These are phyloP conservation scores for Neurospora hispaniola DNA, from an alignment of 495 filamentous ascomycete species.

Conservation along the genomic window DNA sequence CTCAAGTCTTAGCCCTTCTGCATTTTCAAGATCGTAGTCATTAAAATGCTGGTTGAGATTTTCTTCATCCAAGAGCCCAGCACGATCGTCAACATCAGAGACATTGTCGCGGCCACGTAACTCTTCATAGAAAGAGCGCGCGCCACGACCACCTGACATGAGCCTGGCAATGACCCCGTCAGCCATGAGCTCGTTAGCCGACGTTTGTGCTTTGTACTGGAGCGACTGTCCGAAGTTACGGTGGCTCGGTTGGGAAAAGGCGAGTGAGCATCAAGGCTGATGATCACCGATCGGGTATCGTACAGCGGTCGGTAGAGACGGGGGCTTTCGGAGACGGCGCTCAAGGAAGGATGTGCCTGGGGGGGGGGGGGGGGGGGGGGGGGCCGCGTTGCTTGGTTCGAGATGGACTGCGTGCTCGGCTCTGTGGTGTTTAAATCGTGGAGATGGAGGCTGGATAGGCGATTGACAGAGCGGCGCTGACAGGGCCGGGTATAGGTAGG, in stretches of 20 bases:
- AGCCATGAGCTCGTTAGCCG: not conserved
- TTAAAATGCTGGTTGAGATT: conserved; percentile 56
- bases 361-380: not conserved
- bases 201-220: not conserved
- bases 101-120: conserved; percentile 52
- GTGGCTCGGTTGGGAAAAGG: not conserved
- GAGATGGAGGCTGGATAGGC: not conserved
- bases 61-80: conserved; percentile 61
- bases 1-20: conserved; percentile 52
- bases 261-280: not conserved
- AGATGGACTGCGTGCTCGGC: not conserved
- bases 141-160: not conserved
- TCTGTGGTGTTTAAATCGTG: not conserved
- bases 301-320: not conserved
- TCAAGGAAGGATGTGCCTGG: not conserved
- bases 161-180: not conserved
- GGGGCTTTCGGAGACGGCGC: not conserved
- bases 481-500: not conserved
- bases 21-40: conserved; percentile 56
- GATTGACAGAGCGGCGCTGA: not conserved
- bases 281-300: not conserved
- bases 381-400: not conserved
- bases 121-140: conserved; percentile 60
- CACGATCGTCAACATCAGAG: conserved; percentile 57
- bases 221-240: not conserved